phyloP scores from a whole-genome alignment of 1,284 basidiomycete species.

The Bjerkandera adusta region DNA sequence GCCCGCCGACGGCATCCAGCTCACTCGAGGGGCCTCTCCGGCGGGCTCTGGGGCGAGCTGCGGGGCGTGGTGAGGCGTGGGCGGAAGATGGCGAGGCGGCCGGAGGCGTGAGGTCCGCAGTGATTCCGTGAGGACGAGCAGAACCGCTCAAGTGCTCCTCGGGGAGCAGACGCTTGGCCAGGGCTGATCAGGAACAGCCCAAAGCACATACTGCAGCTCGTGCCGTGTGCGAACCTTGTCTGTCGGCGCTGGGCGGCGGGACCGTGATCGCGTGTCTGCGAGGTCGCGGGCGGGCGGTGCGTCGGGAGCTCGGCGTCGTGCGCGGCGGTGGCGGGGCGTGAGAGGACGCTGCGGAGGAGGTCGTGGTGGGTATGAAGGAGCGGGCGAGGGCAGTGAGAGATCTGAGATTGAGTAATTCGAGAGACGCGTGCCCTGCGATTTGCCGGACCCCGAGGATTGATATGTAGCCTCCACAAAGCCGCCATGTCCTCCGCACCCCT shows the following conservation, averaged over 20 bases:
- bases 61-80: too few species aligned
- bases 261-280: background rate
- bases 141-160: background rate
- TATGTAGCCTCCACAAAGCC: slow-evolving; percentile 12
- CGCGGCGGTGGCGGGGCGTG: too few species aligned
- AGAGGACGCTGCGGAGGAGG: too few species aligned
- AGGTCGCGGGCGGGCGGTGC: background rate
- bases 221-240: too few species aligned
- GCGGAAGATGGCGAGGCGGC: too few species aligned
- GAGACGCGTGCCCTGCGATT: slow-evolving; percentile 18
- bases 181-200: slow-evolving; percentile 8
- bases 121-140: slow-evolving; percentile 1
- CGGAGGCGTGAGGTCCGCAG: background rate
- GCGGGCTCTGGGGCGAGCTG: too few species aligned
- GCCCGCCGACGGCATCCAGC: too few species aligned
- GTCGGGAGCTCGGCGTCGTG: background rate
- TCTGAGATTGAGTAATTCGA: slow-evolving; percentile 9
- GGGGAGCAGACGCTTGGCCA: background rate
- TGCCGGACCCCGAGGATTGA: slow-evolving; percentile 14
- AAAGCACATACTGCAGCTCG: background rate
- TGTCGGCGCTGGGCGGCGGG: too few species aligned
- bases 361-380: too few species aligned
- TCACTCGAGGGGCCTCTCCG: too few species aligned
- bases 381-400: slow-evolving; percentile 3
- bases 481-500: slow-evolving; percentile 18